Evolutionary conservation across 805 yeast species (phyloP).

Genomic region (Ogataea pini): DNA sequence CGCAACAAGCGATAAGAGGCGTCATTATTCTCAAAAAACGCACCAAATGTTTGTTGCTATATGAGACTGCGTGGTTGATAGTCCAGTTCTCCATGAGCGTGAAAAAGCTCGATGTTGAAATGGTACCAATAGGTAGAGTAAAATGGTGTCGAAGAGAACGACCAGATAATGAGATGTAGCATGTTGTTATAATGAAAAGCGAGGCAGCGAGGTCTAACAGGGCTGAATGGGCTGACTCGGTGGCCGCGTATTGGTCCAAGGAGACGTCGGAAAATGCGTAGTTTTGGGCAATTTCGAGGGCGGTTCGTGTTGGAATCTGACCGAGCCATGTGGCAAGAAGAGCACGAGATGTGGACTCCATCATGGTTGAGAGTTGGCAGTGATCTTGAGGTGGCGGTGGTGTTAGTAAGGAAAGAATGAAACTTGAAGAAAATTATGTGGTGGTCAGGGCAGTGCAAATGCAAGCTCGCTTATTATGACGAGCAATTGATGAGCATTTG

Average conservation of each 20-base stretch:
- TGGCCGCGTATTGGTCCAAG: not conserved
- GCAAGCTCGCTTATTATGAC: too few relatives aligned
- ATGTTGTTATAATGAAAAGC: not conserved
- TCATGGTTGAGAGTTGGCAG: not conserved
- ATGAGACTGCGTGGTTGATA: not conserved
- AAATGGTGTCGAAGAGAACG: not conserved
- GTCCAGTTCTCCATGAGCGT: not conserved
- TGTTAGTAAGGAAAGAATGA: too few relatives aligned
- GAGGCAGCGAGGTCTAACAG: not conserved
- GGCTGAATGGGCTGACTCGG: not conserved
- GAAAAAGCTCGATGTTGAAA: not conserved
- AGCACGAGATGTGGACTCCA: not conserved
- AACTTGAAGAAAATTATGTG: too few relatives aligned
- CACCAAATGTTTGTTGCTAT: slow-evolving; percentile 1
- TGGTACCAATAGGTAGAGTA: not conserved
- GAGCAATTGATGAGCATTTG: too few relatives aligned
- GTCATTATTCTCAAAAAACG: not conserved
- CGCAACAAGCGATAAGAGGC: not conserved
- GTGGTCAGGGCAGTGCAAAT: too few relatives aligned
- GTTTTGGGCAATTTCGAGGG: not conserved
- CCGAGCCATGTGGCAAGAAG: not conserved
- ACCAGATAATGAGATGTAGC: not conserved
- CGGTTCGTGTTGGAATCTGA: not conserved
- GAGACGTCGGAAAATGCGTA: not conserved
- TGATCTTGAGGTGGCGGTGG: not conserved